A percentile compares a stretch with the other conserved stretches of the same genome.
Conservation (phyloP, 1,284 basidiomycete species). For the Tylopilus sp. region DNA sequence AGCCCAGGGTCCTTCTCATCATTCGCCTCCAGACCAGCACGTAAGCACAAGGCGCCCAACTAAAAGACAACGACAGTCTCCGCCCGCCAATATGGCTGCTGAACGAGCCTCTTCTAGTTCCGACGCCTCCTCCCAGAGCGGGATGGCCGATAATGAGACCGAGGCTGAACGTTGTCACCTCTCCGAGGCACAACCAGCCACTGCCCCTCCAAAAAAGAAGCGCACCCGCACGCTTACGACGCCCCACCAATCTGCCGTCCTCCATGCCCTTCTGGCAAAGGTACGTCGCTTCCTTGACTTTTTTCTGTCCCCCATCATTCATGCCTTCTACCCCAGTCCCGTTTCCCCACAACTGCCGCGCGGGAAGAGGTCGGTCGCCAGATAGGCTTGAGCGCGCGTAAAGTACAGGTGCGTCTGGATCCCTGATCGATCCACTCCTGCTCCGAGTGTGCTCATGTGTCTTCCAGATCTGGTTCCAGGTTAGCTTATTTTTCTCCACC, state of each 20-base stretch:
- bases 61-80: conserved; percentile 31
- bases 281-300: conserved; percentile 50
- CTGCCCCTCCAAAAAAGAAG: conserved; percentile 79
- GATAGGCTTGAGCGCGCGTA: conserved; percentile 85
- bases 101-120: conserved; percentile 41
- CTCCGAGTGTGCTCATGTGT: conserved; percentile 33
- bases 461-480: conserved; percentile 87
- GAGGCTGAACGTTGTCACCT: conserved; percentile 52
- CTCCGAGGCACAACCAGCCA: conserved; percentile 40
- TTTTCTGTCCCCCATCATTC: conserved; percentile 7
- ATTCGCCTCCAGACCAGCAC: conserved; percentile 22
- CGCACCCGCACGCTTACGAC: conserved; percentile 84
- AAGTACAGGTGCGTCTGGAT: conserved; percentile 78
- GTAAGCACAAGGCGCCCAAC: conserved; percentile 29
- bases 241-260: conserved; percentile 83
- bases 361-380: conserved; percentile 86
- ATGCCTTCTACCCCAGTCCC: conserved; percentile 63
- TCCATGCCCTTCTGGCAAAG: conserved; percentile 84
- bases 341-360: conserved; percentile 86
- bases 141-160: conserved; percentile 63
- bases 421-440: conserved; percentile 20
- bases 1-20: conserved; percentile 25
- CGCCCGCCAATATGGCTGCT: conserved; percentile 27
- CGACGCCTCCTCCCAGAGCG: conserved; percentile 63
- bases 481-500: conserved; percentile 45